Evolutionary conservation across 305 asterid species (phyloP).

Genomic region (Fraxinus angustifolia): DNA sequence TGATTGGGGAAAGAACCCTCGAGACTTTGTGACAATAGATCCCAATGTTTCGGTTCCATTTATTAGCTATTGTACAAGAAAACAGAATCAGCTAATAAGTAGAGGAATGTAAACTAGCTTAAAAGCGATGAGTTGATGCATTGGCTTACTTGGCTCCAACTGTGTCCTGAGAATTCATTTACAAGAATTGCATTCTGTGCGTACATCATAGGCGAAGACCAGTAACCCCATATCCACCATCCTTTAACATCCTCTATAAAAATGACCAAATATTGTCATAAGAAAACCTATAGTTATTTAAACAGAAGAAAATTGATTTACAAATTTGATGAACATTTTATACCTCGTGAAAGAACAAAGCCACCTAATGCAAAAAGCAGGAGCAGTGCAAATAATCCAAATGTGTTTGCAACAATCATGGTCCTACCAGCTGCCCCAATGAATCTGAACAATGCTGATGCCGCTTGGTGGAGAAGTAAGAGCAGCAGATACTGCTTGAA

Average conservation of each 20-base stretch:
- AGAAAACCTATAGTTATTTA: background rate
- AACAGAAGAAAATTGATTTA: background rate
- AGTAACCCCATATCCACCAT: constrained; percentile 84
- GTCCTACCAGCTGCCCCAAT: constrained; percentile 57
- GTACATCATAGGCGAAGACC: constrained; percentile 69
- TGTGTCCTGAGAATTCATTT: constrained; percentile 35
- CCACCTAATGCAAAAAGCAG: constrained; percentile 69
- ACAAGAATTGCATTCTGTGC: constrained; percentile 55
- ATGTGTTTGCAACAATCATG: constrained; percentile 64
- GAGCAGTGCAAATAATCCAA: constrained; percentile 55
- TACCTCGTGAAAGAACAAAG: constrained; percentile 67
- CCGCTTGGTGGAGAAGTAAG: constrained; percentile 39
- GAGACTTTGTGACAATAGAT: constrained; percentile 19
- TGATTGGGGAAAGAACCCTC: constrained; percentile 39
- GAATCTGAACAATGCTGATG: constrained; percentile 59
- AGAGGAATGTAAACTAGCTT: background rate
- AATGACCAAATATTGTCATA: background rate
- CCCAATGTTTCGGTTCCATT: constrained; percentile 36
- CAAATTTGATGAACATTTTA: background rate
- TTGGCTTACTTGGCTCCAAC: constrained; percentile 36
- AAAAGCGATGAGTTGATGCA: constrained; percentile 9
- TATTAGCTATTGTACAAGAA: constrained; percentile 1
- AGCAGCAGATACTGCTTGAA: constrained; percentile 59
- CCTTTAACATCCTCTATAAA: constrained; percentile 31
- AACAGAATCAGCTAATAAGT: background rate